These are phyloP conservation scores for Papiliotrema flavescens DNA, from an alignment of 1,284 basidiomycete genomes.

Conservation along the genomic window DNA sequence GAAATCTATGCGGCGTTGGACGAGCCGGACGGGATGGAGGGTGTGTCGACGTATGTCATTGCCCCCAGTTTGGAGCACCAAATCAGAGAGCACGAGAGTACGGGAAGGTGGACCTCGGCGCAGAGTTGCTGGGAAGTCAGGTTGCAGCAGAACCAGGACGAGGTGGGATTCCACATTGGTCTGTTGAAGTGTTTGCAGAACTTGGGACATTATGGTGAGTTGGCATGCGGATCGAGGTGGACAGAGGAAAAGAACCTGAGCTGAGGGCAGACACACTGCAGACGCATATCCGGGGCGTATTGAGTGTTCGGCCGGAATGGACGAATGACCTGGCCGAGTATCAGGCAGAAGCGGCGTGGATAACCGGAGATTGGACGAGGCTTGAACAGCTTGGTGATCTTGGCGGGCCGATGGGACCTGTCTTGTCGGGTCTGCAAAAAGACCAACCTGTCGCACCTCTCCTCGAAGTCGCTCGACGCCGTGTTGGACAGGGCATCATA, in stretches of 20 bases:
- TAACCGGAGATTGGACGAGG: slow-evolving; percentile 88
- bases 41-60: slow-evolving; percentile 83
- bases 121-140: slow-evolving; percentile 99
- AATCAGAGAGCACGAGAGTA: slow-evolving; percentile 97
- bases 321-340: slow-evolving; percentile 72
- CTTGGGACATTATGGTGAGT: slow-evolving; percentile 90
- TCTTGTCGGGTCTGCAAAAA: slow-evolving; percentile 74
- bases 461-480: slow-evolving; percentile 65
- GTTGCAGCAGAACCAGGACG: slow-evolving; percentile 84
- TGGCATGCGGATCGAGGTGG: too few relatives aligned
- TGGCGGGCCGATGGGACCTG: slow-evolving; percentile 70
- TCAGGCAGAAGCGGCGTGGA: slow-evolving; percentile 91
- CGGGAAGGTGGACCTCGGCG: slow-evolving; percentile 94
- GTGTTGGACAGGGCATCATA: slow-evolving; percentile 75
- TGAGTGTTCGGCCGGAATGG: slow-evolving; percentile 85
- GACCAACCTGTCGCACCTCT: slow-evolving; percentile 54
- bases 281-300: slow-evolving; percentile 89
- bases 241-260: neutral
- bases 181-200: slow-evolving; percentile 88
- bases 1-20: slow-evolving; percentile 95
- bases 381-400: slow-evolving; percentile 61
- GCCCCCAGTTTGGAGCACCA: slow-evolving; percentile 92
- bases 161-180: slow-evolving; percentile 83
- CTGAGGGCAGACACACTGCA: slow-evolving; percentile 75
- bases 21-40: slow-evolving; percentile 99